phyloP scores from a whole-genome alignment of 139 green algal genomes.

The Ettlia oleoabundans region DNA sequence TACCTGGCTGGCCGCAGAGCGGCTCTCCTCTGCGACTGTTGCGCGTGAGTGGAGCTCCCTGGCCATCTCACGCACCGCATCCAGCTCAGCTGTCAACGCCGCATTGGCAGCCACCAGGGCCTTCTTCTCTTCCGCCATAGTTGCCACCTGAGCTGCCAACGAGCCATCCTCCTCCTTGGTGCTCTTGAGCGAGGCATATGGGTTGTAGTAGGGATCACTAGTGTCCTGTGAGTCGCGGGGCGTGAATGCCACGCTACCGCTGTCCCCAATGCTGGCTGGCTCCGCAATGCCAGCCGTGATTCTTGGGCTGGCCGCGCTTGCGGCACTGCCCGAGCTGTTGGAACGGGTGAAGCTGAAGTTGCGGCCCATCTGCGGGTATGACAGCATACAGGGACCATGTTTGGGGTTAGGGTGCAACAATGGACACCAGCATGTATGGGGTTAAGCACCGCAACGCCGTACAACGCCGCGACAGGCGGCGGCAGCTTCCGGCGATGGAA shows the following conservation, averaged over 20 bases:
- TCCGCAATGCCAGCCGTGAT: background rate
- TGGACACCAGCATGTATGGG: background rate
- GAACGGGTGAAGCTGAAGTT: constrained; percentile 13
- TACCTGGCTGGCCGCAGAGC: constrained; percentile 18
- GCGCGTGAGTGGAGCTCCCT: constrained; percentile 14
- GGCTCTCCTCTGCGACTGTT: constrained; percentile 30
- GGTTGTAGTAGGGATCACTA: background rate
- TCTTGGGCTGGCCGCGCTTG: background rate
- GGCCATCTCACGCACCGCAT: background rate
- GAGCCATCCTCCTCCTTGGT: too few relatives aligned
- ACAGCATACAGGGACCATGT: background rate
- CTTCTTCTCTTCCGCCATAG: background rate
- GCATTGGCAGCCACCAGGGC: background rate
- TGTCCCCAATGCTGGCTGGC: background rate
- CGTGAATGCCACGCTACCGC: background rate
- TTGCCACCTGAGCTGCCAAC: background rate
- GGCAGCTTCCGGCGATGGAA: background rate
- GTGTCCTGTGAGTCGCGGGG: background rate
- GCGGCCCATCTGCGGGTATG: background rate
- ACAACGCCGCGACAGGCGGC: background rate
- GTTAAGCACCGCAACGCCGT: background rate
- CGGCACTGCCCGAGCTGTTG: background rate
- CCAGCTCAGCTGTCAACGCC: background rate
- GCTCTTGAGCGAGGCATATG: background rate
- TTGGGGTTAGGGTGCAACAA: background rate